These are phyloP conservation scores for Durusdinium trenchii DNA, from an alignment of 73 alveolate species.

Conservation along the genomic window DNA sequence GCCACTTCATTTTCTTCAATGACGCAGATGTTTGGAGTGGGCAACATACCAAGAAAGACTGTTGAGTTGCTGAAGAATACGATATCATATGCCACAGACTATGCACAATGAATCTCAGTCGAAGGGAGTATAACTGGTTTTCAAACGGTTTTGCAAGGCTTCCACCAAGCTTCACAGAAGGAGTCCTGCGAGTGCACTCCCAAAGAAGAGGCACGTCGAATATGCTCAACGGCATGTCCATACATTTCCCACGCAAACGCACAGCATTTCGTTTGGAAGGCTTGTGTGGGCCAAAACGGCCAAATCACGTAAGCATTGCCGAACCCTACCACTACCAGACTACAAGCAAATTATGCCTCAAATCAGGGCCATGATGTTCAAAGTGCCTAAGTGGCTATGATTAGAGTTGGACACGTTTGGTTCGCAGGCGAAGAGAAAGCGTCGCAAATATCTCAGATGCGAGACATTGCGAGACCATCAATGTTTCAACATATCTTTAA, in stretches of 20 bases:
- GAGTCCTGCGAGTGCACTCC: conserved; percentile 75
- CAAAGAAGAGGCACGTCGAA: conserved; percentile 42
- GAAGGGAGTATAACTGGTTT: background rate
- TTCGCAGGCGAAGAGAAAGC: conserved; percentile 37
- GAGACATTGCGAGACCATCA: background rate
- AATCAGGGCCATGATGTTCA: no score
- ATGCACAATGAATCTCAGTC: background rate
- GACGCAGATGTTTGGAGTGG: conserved; percentile 45
- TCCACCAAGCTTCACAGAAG: conserved; percentile 77
- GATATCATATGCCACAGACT: background rate
- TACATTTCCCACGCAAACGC: no score
- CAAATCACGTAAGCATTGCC: no score
- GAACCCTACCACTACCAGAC: no score
- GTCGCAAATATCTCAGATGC: conserved; percentile 4
- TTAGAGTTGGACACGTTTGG: background rate
- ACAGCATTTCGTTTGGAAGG: no score
- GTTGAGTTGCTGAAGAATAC: no score
- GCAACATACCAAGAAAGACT: background rate
- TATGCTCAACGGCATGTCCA: no score
- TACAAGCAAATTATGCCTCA: no score
- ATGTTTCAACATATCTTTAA: no score
- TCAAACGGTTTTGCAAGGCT: background rate
- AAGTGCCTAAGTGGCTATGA: no score
- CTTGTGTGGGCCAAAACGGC: no score
- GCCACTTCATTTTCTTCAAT: conserved; percentile 59